A percentile compares a stretch with the other conserved stretches of the same genome.
Evolutionary conservation across 345 rosid genomes (phyloP).

Genomic region (Zanthoxylum bungeanum): DNA sequence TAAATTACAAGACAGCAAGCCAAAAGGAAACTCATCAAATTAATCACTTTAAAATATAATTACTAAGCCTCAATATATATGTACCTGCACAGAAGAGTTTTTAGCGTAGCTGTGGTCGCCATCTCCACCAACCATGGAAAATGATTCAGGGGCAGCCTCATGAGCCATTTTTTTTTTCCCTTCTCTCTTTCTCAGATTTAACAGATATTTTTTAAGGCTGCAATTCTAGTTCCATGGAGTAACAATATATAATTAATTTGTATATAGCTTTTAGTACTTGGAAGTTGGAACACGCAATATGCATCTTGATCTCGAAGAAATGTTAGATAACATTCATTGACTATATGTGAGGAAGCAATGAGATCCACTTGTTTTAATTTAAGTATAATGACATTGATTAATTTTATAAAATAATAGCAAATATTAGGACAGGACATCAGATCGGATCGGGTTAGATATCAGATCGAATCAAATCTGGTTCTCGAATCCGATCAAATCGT

Average conservation of each 20-base stretch:
- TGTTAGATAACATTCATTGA: neutral
- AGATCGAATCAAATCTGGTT: too few species aligned
- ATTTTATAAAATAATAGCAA: too few species aligned
- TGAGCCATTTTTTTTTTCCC: neutral
- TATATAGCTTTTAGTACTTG: neutral
- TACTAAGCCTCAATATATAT: neutral
- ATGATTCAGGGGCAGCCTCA: neutral
- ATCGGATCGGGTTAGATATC: too few species aligned
- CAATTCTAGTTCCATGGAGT: neutral
- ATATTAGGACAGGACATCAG: too few species aligned
- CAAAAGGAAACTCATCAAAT: neutral
- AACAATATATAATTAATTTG: neutral
- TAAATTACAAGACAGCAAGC: too few species aligned
- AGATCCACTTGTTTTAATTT: neutral
- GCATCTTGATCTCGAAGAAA: neutral
- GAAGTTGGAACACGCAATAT: neutral
- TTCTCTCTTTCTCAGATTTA: neutral
- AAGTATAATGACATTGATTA: neutral
- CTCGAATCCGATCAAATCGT: too few species aligned
- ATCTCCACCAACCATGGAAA: conserved; percentile 19
- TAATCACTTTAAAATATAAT: neutral
- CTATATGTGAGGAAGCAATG: neutral
- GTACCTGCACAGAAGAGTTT: conserved; percentile 17
- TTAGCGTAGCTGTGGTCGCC: conserved; percentile 11
- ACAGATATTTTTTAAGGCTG: neutral